A percentile compares a stretch with the other conserved stretches of the same genome.
phyloP scores from a whole-genome alignment of 179 eudicot genomes.

The Silene noctiflora region DNA sequence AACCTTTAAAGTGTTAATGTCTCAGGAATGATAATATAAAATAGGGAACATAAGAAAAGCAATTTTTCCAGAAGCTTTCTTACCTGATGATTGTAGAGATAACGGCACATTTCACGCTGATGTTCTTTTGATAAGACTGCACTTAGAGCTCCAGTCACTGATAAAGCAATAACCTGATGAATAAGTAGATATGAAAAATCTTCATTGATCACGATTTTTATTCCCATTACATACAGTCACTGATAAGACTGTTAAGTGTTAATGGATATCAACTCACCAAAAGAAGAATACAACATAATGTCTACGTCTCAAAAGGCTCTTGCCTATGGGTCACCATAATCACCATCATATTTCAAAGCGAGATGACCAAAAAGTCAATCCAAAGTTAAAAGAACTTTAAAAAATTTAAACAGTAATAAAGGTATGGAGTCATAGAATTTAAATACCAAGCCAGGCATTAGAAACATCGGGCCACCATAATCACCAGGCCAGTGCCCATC shows the following conservation, averaged over 20 bases:
- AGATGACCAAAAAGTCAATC: neutral
- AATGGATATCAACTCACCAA: neutral
- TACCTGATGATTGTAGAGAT: slow-evolving; percentile 90
- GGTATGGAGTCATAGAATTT: neutral
- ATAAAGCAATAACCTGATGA: slow-evolving; percentile 65
- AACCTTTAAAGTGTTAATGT: neutral
- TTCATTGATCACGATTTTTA: slow-evolving; percentile 15
- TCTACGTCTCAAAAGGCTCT: neutral
- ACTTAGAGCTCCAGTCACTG: slow-evolving; percentile 69
- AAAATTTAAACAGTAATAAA: neutral
- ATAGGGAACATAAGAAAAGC: neutral
- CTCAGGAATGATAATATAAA: neutral
- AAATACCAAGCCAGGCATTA: slow-evolving; percentile 87
- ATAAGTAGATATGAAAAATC: slow-evolving; percentile 22
- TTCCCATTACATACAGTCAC: neutral
- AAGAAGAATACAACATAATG: slow-evolving; percentile 1
- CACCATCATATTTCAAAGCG: no score
- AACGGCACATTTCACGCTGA: slow-evolving; percentile 75
- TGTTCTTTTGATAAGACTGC: slow-evolving; percentile 67
- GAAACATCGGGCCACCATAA: slow-evolving; percentile 91
- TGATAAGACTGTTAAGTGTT: neutral
- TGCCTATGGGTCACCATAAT: neutral
- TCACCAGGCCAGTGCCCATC: slow-evolving; percentile 99
- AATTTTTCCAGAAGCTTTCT: slow-evolving; percentile 1
- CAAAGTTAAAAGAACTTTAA: neutral